Conservation (phyloP, 192 early-diverging fungal genomes). For the Mortierella hygrophila region DNA sequence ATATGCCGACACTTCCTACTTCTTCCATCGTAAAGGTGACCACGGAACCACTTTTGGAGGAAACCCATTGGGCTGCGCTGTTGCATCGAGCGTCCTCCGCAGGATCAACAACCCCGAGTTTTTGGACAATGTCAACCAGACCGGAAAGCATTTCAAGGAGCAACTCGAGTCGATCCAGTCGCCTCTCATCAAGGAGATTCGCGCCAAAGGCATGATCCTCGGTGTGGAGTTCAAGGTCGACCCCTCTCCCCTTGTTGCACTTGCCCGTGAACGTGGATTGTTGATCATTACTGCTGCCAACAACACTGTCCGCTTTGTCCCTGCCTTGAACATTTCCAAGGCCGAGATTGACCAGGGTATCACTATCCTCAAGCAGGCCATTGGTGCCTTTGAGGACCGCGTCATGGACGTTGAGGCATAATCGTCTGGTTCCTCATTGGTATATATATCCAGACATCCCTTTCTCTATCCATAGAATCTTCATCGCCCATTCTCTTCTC, state of each 20-base stretch:
- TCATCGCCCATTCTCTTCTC: neutral
- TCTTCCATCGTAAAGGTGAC: conserved; percentile 71
- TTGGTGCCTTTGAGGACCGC: conserved; percentile 55
- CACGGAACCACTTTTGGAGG: conserved; percentile 99
- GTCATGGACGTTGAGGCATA: conserved; percentile 41
- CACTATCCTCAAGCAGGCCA: conserved; percentile 76
- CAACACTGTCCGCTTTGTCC: conserved; percentile 94
- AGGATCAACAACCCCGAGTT: conserved; percentile 81
- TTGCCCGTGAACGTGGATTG: conserved; percentile 87
- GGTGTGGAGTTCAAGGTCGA: conserved; percentile 86
- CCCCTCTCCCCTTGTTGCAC: conserved; percentile 75
- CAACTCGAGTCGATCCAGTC: conserved; percentile 64
- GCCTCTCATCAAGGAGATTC: conserved; percentile 77
- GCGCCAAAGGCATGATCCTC: conserved; percentile 89
- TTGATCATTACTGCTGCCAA: conserved; percentile 88
- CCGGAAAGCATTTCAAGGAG: conserved; percentile 73
- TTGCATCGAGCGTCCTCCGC: conserved; percentile 79
- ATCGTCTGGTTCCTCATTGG: neutral
- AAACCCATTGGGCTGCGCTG: conserved; percentile 90
- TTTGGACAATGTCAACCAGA: conserved; percentile 74
- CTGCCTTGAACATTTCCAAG: conserved; percentile 85
- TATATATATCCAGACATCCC: neutral
- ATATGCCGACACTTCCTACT: neutral
- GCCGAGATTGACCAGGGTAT: conserved; percentile 84
- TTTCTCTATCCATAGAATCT: neutral